These are phyloP conservation scores for Penicillium crystallinum DNA, from an alignment of 495 filamentous ascomycete genomes.

Conservation along the genomic window DNA sequence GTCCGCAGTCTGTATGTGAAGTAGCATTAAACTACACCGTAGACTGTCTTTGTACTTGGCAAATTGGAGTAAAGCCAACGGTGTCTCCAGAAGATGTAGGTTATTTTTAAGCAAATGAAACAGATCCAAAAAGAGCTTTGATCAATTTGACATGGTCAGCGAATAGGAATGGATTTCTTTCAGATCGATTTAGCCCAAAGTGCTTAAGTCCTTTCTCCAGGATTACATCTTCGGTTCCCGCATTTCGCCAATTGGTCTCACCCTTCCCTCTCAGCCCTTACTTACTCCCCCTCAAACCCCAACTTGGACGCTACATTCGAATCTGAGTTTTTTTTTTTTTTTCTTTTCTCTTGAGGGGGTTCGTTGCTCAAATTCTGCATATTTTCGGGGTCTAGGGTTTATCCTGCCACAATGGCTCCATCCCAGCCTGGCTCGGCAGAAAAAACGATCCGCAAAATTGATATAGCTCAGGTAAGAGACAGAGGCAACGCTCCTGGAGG, in stretches of 20 bases:
- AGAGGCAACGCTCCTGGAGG: background rate
- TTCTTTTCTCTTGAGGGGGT: background rate
- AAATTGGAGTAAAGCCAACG: too few species aligned
- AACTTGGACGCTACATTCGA: slow-evolving; percentile 8
- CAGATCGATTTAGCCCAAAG: background rate
- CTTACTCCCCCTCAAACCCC: slow-evolving; percentile 13
- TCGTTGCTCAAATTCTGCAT: too few species aligned
- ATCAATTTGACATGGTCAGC: background rate
- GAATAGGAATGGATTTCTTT: background rate
- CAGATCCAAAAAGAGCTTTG: too few species aligned
- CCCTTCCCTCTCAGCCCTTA: slow-evolving; percentile 24
- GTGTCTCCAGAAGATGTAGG: too few species aligned
- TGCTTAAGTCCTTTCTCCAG: slow-evolving; percentile 2
- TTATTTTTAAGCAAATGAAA: too few species aligned
- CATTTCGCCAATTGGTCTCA: slow-evolving; percentile 24
- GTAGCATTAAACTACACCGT: too few species aligned
- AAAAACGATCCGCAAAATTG: slow-evolving; percentile 43
- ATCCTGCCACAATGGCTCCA: slow-evolving; percentile 29
- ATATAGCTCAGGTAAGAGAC: slow-evolving; percentile 71
- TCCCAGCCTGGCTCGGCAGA: slow-evolving; percentile 33
- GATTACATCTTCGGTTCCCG: slow-evolving; percentile 9
- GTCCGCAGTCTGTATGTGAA: too few species aligned
- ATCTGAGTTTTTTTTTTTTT: slow-evolving; percentile 11
- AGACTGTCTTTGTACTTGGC: too few species aligned
- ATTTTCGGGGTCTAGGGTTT: background rate